Evolutionary conservation across 2,329 filamentous ascomycete genomes (phyloP), one percentile per base, ranked within the genome.

Genomic region (Aureobasidium namibiae): DNA sequence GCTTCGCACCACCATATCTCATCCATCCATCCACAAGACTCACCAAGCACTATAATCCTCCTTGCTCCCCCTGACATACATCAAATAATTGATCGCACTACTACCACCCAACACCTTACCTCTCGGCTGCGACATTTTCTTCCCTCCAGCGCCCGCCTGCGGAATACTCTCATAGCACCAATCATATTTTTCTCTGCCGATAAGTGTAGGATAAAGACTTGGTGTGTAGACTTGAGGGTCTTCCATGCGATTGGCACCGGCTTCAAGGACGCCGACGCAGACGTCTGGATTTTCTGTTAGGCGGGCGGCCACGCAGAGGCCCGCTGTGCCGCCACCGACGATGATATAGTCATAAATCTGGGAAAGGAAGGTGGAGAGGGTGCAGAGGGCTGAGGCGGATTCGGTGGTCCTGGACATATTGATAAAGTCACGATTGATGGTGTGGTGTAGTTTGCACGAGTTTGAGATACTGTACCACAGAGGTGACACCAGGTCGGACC

Each of bases 31-130:
- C 3, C 16, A n/a, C 14, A 21, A 38, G 13, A 34, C 45, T 38
- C 60, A 69, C 73, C 73, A 76, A 9, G 65, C 70, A 62, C 74
- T 67, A 44, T 73, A 72, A 61, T 72, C 70, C 2, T 57, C 64
- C 38, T 62, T 66, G 7, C 66, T 66, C 2, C 67, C 71, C n/a
- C 69, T 66, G 23, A 72, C 66, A 60, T 70, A 68, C 64, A 70
- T 69, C 7, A 69, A 50, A 54, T 73, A 73, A 57, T 77, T 77
- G 46, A 76, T 75, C 0, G 68, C 73, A 24, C 66, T 70, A 23
- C 68, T 69, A 0, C 74, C 74, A 13, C 75, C 74, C 1, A 76
- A 65, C 0, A 70, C 66, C 44, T 70, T 72, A 4, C 74, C 74
- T 21, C 73, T 66, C 4, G 72, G 70, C 64, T 66, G 66, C 9